Conservation (phyloP, 1,284 basidiomycete genomes). For the Ganoderma lingzhi region DNA sequence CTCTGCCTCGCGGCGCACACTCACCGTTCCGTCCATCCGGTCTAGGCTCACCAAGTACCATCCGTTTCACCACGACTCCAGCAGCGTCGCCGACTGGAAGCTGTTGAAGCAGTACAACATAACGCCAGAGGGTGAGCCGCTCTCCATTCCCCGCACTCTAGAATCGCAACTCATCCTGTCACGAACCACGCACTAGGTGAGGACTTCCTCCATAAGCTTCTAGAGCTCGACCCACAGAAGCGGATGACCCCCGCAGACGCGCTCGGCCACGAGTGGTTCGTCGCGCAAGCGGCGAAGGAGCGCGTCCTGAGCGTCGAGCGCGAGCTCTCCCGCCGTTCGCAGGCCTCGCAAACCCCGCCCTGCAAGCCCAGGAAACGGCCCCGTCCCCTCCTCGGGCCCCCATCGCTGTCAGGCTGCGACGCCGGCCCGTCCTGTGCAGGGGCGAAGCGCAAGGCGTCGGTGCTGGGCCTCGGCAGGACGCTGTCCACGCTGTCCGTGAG, state of each 20-base stretch:
- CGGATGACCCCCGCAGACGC: constrained; percentile 69
- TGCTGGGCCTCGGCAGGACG: not conserved
- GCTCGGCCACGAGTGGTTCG: constrained; percentile 74
- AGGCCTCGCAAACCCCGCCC: not conserved
- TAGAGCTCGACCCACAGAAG: constrained; percentile 57
- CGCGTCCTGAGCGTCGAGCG: not conserved
- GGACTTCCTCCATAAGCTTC: constrained; percentile 58
- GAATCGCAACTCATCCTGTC: not conserved
- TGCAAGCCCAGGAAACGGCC: not conserved
- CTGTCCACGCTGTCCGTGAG: not conserved
- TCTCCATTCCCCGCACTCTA: not conserved
- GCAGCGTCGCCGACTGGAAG: constrained; percentile 1
- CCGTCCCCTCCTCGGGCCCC: not conserved
- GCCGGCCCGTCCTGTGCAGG: not conserved
- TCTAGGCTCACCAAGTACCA: not conserved
- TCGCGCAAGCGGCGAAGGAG: not conserved
- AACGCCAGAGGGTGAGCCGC: not conserved
- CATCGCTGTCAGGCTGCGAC: not conserved
- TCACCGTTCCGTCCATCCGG: not conserved
- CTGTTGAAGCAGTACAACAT: constrained; percentile 6
- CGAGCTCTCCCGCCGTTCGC: constrained; percentile 1
- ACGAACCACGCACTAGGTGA: constrained; percentile 13
- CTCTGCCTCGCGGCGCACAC: not conserved
- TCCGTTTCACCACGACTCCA: not conserved
- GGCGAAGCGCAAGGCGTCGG: constrained; percentile 3